These are phyloP conservation scores for Eucalyptus viminalis DNA, from an alignment of 345 rosid genomes.

Conservation along the genomic window DNA sequence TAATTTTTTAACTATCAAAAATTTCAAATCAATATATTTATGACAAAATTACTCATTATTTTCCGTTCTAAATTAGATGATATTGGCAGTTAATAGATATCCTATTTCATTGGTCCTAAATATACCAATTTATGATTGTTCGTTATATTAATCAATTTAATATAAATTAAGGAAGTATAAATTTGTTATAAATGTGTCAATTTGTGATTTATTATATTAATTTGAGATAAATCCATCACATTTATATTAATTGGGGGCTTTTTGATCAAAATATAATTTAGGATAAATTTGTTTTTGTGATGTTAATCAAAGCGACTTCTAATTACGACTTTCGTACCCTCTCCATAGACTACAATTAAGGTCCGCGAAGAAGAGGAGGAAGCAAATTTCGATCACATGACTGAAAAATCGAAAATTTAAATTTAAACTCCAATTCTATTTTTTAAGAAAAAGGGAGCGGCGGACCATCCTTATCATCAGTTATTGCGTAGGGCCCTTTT, in stretches of 20 bases:
- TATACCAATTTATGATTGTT: accelerated
- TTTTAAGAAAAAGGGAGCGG: not conserved
- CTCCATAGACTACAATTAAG: not conserved
- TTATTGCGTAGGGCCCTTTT: not conserved
- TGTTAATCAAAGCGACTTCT: not conserved
- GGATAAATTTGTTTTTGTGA: no score
- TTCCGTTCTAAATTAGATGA: no score
- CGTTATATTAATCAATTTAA: no score
- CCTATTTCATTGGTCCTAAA: accelerated
- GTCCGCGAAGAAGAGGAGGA: not conserved
- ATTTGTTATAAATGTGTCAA: no score
- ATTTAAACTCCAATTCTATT: not conserved
- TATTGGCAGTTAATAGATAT: accelerated
- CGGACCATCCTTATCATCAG: not conserved
- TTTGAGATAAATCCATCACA: accelerated
- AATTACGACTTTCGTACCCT: not conserved
- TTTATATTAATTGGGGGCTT: accelerated
- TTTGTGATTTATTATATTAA: no score
- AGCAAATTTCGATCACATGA: not conserved
- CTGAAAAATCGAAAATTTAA: not conserved
- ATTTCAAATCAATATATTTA: no score
- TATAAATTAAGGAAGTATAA: not conserved
- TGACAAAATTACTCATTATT: accelerated
- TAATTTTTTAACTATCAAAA: no score
- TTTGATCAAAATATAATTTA: no score